These are phyloP conservation scores for Cercospora beticola DNA, from an alignment of 2,329 filamentous ascomycete genomes.

Conservation along the genomic window DNA sequence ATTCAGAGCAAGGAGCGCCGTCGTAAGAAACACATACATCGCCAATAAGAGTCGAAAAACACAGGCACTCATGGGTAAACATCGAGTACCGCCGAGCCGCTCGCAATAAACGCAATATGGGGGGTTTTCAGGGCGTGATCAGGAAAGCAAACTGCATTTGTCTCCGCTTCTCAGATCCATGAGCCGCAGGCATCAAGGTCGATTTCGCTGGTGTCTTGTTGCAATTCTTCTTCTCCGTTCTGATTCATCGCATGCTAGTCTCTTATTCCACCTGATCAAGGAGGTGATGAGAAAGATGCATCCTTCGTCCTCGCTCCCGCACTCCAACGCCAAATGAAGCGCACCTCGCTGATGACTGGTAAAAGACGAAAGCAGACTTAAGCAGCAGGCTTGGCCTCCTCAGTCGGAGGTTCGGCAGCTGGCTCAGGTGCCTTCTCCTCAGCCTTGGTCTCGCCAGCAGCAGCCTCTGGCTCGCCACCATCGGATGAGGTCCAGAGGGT, in stretches of 20 bases:
- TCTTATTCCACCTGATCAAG: slow-evolving; percentile 6
- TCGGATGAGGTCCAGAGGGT: slow-evolving; percentile 98
- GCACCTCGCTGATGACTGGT: slow-evolving; percentile 22
- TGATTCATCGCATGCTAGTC: slow-evolving; percentile 17
- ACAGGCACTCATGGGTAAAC: slow-evolving; percentile 16
- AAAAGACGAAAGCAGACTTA: slow-evolving; percentile 22
- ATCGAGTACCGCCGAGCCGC: slow-evolving; percentile 15
- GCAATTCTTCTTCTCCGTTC: slow-evolving; percentile 16
- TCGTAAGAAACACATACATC: slow-evolving; percentile 13
- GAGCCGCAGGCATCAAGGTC: slow-evolving; percentile 12
- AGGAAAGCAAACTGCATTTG: slow-evolving; percentile 11
- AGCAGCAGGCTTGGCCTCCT: slow-evolving; percentile 30
- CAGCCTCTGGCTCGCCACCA: slow-evolving; percentile 71
- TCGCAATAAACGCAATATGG: slow-evolving; percentile 12
- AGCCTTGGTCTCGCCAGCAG: slow-evolving; percentile 53
- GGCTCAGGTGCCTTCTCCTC: slow-evolving; percentile 47
- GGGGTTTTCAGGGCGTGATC: slow-evolving; percentile 8
- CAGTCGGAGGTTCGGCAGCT: slow-evolving; percentile 50
- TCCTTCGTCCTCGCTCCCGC: slow-evolving; percentile 20
- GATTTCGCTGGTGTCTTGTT: slow-evolving; percentile 15
- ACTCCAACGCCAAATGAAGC: slow-evolving; percentile 24
- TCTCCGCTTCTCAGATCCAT: slow-evolving; percentile 10
- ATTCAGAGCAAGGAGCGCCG: slow-evolving; percentile 1
- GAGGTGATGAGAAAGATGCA: slow-evolving; percentile 21
- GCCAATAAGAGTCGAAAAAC: slow-evolving; percentile 12